A percentile compares a stretch with the other conserved stretches of the same genome.
These are phyloP conservation scores for Lactarius evosmus DNA, from an alignment of 768 basidiomycete genomes.

Conservation along the genomic window DNA sequence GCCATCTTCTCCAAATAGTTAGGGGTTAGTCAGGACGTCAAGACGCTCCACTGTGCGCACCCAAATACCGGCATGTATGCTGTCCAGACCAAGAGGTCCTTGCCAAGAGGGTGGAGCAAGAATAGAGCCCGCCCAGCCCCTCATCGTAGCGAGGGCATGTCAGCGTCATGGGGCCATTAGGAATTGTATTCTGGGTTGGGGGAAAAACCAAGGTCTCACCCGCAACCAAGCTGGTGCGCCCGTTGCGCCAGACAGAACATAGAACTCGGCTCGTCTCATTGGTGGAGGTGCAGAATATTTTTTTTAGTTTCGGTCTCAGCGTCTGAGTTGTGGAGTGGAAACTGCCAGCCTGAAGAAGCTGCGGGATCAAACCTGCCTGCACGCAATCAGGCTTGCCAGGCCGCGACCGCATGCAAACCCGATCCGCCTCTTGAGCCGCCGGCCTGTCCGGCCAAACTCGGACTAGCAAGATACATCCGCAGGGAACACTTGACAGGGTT, in stretches of 20 bases:
- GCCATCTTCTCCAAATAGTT: background rate
- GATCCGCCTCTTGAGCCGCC: constrained; percentile 2
- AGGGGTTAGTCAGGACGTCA: constrained; percentile 6
- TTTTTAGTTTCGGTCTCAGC: background rate
- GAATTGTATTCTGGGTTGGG: background rate
- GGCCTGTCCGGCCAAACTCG: background rate
- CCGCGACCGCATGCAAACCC: constrained; percentile 6
- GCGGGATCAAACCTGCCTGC: constrained; percentile 6
- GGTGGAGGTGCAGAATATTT: background rate
- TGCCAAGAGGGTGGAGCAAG: background rate
- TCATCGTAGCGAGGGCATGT: constrained; percentile 6
- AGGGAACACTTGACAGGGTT: background rate
- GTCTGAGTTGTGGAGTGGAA: background rate
- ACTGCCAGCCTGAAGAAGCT: constrained; percentile 7
- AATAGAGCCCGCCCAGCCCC: background rate
- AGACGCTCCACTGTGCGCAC: background rate
- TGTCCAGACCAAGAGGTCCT: constrained; percentile 1
- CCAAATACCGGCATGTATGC: constrained; percentile 5
- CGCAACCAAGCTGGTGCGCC: background rate
- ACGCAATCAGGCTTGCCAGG: constrained; percentile 7
- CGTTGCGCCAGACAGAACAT: background rate
- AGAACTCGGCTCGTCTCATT: background rate
- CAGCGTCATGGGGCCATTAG: constrained; percentile 1
- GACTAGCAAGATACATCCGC: constrained; percentile 3
- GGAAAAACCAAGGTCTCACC: background rate